Percentiles rank a stretch among this genome's conserved stretches.
phyloP scores from a whole-genome alignment of 495 filamentous ascomycete genomes.

The Paragyromitra xinjiangensis region DNA sequence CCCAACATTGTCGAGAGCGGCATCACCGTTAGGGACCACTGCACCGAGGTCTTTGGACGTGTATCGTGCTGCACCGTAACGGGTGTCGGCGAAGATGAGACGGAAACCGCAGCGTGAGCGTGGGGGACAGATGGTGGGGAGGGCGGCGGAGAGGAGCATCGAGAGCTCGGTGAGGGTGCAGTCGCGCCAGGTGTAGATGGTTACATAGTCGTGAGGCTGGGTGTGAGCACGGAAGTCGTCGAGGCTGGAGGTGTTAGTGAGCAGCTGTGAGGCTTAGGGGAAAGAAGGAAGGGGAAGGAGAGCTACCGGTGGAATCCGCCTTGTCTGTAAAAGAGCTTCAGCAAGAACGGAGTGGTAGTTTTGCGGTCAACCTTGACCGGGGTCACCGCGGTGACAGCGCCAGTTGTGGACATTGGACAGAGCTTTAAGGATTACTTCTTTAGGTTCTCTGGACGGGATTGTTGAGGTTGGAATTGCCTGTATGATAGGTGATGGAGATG shows the following conservation, averaged over 20 bases:
- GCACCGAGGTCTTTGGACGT: slow-evolving; percentile 79
- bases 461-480: slow-evolving; percentile 1
- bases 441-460: neutral
- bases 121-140: slow-evolving; percentile 74
- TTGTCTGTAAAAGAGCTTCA: slow-evolving; percentile 86
- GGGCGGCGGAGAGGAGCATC: slow-evolving; percentile 72
- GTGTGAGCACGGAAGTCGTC: slow-evolving; percentile 70
- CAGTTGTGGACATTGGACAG: slow-evolving; percentile 39
- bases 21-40: slow-evolving; percentile 76
- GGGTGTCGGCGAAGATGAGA: slow-evolving; percentile 83
- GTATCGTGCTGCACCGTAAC: slow-evolving; percentile 67
- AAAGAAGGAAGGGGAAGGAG: slow-evolving; percentile 11
- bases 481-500: neutral
- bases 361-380: slow-evolving; percentile 71
- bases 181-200: slow-evolving; percentile 88
- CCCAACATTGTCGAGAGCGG: slow-evolving; percentile 61
- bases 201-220: slow-evolving; percentile 72
- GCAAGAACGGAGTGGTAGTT: slow-evolving; percentile 82
- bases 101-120: slow-evolving; percentile 87
- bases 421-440: neutral
- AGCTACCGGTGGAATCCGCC: slow-evolving; percentile 76
- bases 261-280: slow-evolving; percentile 28
- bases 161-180: slow-evolving; percentile 85
- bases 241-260: slow-evolving; percentile 60
- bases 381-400: slow-evolving; percentile 23